phyloP scores from a whole-genome alignment of 2,329 filamentous ascomycete genomes.

The Sclerotiophoma versabilis region DNA sequence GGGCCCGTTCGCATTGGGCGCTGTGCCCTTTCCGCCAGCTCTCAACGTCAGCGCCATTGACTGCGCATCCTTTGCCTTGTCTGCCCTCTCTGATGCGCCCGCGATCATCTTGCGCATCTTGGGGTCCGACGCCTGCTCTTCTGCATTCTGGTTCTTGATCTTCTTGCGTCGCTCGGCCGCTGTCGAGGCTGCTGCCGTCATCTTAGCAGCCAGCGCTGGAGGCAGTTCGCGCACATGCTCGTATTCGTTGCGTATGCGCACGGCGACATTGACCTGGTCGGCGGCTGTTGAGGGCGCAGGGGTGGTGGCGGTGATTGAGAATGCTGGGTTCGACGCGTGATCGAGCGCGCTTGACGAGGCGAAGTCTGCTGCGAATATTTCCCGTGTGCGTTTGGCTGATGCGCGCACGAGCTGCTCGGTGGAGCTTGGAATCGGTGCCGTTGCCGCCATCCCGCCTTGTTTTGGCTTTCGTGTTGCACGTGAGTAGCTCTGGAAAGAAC shows the following conservation, averaged over 20 bases:
- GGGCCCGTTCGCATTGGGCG: conserved; percentile 64
- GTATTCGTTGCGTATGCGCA: conserved; percentile 77
- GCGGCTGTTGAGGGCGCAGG: conserved; percentile 54
- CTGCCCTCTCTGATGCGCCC: conserved; percentile 60
- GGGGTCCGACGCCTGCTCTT: conserved; percentile 58
- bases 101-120: conserved; percentile 73
- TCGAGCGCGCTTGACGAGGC: conserved; percentile 53
- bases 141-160: conserved; percentile 59
- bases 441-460: conserved; percentile 26
- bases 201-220: conserved; percentile 78
- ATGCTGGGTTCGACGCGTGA: conserved; percentile 48
- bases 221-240: conserved; percentile 78
- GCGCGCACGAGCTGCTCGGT: conserved; percentile 46
- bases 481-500: neutral
- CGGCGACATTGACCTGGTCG: conserved; percentile 58
- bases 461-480: neutral
- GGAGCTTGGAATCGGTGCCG: conserved; percentile 28
- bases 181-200: conserved; percentile 66
- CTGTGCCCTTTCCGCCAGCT: conserved; percentile 54
- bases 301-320: conserved; percentile 54
- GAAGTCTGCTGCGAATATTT: conserved; percentile 62
- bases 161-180: conserved; percentile 70
- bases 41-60: conserved; percentile 67
- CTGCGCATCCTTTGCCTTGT: conserved; percentile 53
- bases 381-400: conserved; percentile 62